Evolutionary conservation across 1,284 basidiomycete species (phyloP).

Genomic region (Ceratobasidium theobromae): DNA sequence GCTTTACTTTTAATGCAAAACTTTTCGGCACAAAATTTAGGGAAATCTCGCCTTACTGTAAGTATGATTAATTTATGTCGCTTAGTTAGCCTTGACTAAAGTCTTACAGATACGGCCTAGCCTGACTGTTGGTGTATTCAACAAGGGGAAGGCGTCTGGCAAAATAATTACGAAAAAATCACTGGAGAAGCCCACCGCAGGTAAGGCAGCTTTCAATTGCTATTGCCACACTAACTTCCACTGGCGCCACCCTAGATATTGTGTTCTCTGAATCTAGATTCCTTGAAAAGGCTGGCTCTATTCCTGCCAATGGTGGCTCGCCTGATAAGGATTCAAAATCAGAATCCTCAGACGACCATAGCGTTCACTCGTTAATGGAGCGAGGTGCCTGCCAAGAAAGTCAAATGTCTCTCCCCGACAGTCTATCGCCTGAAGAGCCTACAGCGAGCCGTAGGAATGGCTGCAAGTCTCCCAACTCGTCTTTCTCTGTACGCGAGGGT

Average conservation of each 20-base stretch:
- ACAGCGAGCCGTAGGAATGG: too few species aligned
- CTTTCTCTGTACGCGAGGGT: background rate
- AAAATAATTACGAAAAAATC: constrained; percentile 43
- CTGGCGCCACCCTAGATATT: constrained; percentile 27
- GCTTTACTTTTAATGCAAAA: constrained; percentile 73
- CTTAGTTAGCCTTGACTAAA: constrained; percentile 1
- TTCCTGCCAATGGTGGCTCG: too few species aligned
- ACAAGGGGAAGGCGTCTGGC: constrained; percentile 65
- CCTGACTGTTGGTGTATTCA: constrained; percentile 61
- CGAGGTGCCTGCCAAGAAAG: background rate
- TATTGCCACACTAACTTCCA: background rate
- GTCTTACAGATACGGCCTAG: constrained; percentile 49
- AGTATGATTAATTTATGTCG: constrained; percentile 34
- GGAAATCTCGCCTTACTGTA: constrained; percentile 69
- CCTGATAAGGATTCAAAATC: background rate
- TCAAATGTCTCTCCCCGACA: background rate
- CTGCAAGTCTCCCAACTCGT: too few species aligned
- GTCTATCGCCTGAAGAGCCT: too few species aligned
- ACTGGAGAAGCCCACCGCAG: constrained; percentile 38
- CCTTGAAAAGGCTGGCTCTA: constrained; percentile 44
- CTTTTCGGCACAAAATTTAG: constrained; percentile 68
- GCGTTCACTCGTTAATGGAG: background rate
- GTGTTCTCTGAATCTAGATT: constrained; percentile 58
- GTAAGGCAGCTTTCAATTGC: background rate
- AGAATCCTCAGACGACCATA: constrained; percentile 3